A percentile compares a stretch with the other conserved stretches of the same genome.
Evolutionary conservation across 257 asterid species (phyloP).

Genomic region (Plantago elongata): DNA sequence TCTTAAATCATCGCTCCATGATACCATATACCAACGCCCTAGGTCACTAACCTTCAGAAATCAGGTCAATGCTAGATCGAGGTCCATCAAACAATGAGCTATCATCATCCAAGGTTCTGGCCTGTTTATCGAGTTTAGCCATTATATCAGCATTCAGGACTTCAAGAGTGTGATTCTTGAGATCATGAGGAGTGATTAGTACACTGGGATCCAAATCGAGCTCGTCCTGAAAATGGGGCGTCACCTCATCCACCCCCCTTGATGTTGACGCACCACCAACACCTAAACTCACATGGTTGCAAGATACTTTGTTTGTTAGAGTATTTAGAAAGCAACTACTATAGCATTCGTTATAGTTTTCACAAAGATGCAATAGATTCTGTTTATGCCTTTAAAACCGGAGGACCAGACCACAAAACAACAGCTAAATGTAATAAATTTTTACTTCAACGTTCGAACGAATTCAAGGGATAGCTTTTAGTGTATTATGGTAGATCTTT

Average conservation of each 20-base stretch:
- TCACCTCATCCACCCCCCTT: slow-evolving; percentile 30
- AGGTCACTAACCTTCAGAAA: background rate
- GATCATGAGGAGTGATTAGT: slow-evolving; percentile 54
- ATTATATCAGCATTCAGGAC: slow-evolving; percentile 74
- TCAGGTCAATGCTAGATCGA: slow-evolving; percentile 70
- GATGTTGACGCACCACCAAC: slow-evolving; percentile 44
- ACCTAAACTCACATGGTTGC: slow-evolving; percentile 23
- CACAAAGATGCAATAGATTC: too few relatives aligned
- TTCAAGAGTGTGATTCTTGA: slow-evolving; percentile 56
- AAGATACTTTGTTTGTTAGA: too few relatives aligned
- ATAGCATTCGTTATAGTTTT: too few relatives aligned
- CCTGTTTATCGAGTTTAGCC: slow-evolving; percentile 75
- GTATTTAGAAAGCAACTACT: too few relatives aligned
- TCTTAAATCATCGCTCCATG: too few relatives aligned
- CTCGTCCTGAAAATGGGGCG: slow-evolving; percentile 33
- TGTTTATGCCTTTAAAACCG: too few relatives aligned
- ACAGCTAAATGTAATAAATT: too few relatives aligned
- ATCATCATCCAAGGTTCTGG: slow-evolving; percentile 83
- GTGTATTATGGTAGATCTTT: too few relatives aligned
- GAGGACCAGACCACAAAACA: too few relatives aligned
- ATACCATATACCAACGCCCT: too few relatives aligned
- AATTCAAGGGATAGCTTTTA: too few relatives aligned
- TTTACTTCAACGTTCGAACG: too few relatives aligned
- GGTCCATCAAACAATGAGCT: slow-evolving; percentile 98
- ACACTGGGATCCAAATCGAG: slow-evolving; percentile 27